These are phyloP conservation scores for Exophiala xenobiotica DNA, from an alignment of 2,329 filamentous ascomycete genomes.

Conservation along the genomic window DNA sequence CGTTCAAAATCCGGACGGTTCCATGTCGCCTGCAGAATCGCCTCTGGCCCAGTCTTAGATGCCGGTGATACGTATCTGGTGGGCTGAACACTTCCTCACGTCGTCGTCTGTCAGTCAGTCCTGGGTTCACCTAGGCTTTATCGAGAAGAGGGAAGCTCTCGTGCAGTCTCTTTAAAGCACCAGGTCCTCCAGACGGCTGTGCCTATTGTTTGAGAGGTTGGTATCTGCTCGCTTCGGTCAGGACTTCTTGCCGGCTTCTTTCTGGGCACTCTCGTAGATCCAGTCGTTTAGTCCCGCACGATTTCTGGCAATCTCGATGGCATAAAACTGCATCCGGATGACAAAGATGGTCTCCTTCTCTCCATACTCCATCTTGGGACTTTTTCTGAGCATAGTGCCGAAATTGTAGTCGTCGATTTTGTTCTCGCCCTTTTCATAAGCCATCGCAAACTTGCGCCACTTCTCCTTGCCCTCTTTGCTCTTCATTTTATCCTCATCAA, in stretches of 20 bases:
- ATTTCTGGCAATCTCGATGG: conserved; percentile 76
- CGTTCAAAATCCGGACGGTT: not conserved
- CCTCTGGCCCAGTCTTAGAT: not conserved
- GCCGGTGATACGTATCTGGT: not conserved
- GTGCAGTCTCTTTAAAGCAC: too few relatives aligned
- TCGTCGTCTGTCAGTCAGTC: too few relatives aligned
- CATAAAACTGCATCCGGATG: conserved; percentile 81
- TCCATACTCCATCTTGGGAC: conserved; percentile 78
- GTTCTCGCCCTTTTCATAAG: conserved; percentile 69
- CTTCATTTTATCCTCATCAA: conserved; percentile 96
- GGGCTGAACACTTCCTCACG: too few relatives aligned
- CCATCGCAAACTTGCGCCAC: conserved; percentile 92
- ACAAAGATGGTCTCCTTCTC: conserved; percentile 88
- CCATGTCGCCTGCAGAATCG: not conserved
- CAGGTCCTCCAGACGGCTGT: not conserved
- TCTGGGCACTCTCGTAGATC: conserved; percentile 83
- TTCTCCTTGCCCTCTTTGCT: conserved; percentile 90
- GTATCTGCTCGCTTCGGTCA: conserved; percentile 3
- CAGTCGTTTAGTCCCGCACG: conserved; percentile 89
- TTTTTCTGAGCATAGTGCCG: conserved; percentile 83
- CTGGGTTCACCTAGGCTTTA: too few relatives aligned
- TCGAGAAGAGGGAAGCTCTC: too few relatives aligned
- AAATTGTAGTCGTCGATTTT: conserved; percentile 98
- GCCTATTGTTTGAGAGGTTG: not conserved
- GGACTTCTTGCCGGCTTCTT: conserved; percentile 49